Conservation (phyloP, 1,284 basidiomycete genomes). For the Trichosporon sp. region DNA sequence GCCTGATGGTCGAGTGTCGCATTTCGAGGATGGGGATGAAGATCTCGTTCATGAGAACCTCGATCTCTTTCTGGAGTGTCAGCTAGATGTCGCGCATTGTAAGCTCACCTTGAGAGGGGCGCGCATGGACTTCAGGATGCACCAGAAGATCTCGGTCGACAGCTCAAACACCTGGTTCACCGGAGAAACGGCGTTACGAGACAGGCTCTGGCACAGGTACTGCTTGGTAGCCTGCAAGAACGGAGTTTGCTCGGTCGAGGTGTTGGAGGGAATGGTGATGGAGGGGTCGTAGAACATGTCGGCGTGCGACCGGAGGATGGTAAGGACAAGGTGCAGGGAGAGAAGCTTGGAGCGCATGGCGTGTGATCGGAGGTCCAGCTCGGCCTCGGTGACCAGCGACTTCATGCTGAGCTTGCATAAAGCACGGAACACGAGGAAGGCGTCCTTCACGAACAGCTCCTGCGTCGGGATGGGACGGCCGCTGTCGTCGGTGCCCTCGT, state of each 20-base stretch:
- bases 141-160: constrained; percentile 98
- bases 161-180: constrained; percentile 97
- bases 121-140: constrained; percentile 85
- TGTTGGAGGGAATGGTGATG: constrained; percentile 81
- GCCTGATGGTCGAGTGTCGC: constrained; percentile 90
- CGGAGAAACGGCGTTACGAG: constrained; percentile 90
- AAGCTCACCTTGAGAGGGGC: constrained; percentile 73
- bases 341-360: constrained; percentile 93
- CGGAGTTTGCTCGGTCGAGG: constrained; percentile 74
- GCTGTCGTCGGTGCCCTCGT: constrained; percentile 25
- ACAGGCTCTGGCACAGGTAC: constrained; percentile 88
- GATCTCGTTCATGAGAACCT: constrained; percentile 95
- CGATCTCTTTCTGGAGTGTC: constrained; percentile 79
- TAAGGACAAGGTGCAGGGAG: constrained; percentile 85
- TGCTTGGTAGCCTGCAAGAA: constrained; percentile 91
- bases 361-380: constrained; percentile 87
- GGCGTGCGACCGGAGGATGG: constrained; percentile 88
- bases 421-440: constrained; percentile 91
- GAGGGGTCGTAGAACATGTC: constrained; percentile 76
- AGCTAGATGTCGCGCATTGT: background rate
- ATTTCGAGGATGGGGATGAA: constrained; percentile 99
- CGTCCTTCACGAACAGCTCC: constrained; percentile 89
- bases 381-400: constrained; percentile 84
- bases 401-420: constrained; percentile 98
- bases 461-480: constrained; percentile 48